Evolutionary conservation across 768 basidiomycete genomes (phyloP).

Genomic region (Fibroporia radiculosa): DNA sequence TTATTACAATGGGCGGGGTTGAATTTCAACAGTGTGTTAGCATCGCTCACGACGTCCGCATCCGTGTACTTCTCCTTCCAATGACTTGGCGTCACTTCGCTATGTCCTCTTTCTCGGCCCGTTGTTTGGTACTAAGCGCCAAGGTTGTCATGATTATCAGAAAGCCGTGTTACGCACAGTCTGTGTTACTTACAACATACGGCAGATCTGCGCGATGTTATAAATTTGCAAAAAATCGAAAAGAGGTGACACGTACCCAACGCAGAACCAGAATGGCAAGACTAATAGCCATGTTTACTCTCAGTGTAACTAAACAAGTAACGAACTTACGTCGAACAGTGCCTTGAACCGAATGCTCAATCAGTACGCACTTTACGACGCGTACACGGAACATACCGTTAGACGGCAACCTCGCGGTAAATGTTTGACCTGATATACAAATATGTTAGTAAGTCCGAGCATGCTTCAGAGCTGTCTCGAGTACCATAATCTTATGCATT

Average conservation of each 20-base stretch:
- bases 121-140: slow-evolving; percentile 22
- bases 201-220: slow-evolving; percentile 25
- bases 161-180: slow-evolving; percentile 37
- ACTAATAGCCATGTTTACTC: slow-evolving; percentile 22
- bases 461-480: slow-evolving; percentile 11
- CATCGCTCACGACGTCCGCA: slow-evolving; percentile 76
- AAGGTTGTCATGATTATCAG: background rate
- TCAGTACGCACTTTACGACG: background rate
- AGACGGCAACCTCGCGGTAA: slow-evolving; percentile 63
- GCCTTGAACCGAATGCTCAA: slow-evolving; percentile 52
- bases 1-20: slow-evolving; percentile 35
- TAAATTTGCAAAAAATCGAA: background rate
- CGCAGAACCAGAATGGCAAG: slow-evolving; percentile 41
- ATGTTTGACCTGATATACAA: slow-evolving; percentile 38
- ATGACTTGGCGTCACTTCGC: slow-evolving; percentile 19
- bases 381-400: slow-evolving; percentile 24
- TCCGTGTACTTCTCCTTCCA: slow-evolving; percentile 48
- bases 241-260: slow-evolving; percentile 24
- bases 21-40: background rate
- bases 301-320: background rate
- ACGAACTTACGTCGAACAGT: slow-evolving; percentile 40
- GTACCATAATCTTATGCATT: slow-evolving; percentile 3
- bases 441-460: slow-evolving; percentile 27
- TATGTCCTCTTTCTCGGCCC: slow-evolving; percentile 20
- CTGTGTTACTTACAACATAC: slow-evolving; percentile 42